Base-by-base conservation (phyloP, 192 early-diverging fungal species). In the Chytriomyces confervae region DNA sequence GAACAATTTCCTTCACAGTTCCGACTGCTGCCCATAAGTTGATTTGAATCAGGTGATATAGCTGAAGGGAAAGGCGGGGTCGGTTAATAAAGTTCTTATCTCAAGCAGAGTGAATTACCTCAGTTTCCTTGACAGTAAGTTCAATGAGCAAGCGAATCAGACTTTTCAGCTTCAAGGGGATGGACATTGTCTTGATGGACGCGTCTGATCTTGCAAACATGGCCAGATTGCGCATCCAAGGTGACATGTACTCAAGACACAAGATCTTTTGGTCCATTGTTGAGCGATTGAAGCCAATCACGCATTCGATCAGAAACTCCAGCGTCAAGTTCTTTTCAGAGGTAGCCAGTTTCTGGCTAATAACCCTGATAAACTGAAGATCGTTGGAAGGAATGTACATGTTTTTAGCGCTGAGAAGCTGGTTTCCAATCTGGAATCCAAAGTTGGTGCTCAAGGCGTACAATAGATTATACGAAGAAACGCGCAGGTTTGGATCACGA, bases 401-500 rank as follows among this genome's bases (percentile, higher is more conserved):
- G 83, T 87, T 90, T 75, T 89, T 91, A 10, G 94, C 91, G 80
- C 88, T 89, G 20, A 95, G 79, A 20, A 98, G 80, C 74, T 92
- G 91, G 20, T 92, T 92, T 0, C 92, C 92, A 43, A 96, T 90
- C 65, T 94, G 92, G 87, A 95, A 94, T 61, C 91, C 89, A 77
- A 96, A 96, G 8, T 91, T 93, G 11, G 86, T 81, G 27, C 92
- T 90, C 0, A 97, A 80, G 3, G 95, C 90, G 73, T 92, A 93
- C n/a, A 98, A 87, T 75, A 98, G 86, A 77, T 96, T 94, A 83
- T 98, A 99, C 2, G 93, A 92, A 61, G 95, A 90, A 62, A 94
- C 81, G 10, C 96, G 85, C 51, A 99, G 81, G 48, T 86, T 88
- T 4, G 94, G 86, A 72, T 97, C 94, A 27, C 92, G 91, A 50